Base-by-base conservation (phyloP, 768 basidiomycete genomes). In the Crassisporium funariophilum region DNA sequence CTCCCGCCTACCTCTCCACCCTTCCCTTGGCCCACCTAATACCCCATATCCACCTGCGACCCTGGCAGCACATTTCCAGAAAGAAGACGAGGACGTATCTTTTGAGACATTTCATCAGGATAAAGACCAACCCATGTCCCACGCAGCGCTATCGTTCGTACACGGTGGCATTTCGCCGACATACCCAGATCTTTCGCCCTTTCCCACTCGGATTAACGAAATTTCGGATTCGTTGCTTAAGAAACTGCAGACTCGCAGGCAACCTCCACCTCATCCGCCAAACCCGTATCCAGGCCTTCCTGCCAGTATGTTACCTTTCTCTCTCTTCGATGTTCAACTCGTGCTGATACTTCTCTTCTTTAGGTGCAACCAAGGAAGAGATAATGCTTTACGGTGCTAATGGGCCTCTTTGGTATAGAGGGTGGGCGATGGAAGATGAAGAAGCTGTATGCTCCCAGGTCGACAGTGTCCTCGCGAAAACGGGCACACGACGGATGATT, bases 401-500 rank as follows among this genome's bases (percentile, higher is more conserved):
- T 34, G 95, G 95, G 0, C 93, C 94, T 3, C 66, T 95, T 35
- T 98, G 97, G 97, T 97, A 94, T 64, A 79, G 97, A 9, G 94
- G 94, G 1, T 94, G 94, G 83, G 95, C 95, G 12, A 73, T 82
- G 41, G 83, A 86, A 10, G 66, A 71, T 19, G 91, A 95, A 41
- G 78, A 78, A 46, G 72, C 72, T 41, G 81, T 80, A 4, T 99
- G 97, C 63, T 62, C 56, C 1, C 75, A 81, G 25, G 92, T 92
- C 0, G 84, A 89, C 47, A 67, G 73, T 19, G 86, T 95, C 13
- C 68, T 91, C 41, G 61, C 76, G 23, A 81, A 78, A 64, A 86
- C 91, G 1, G 92, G 92, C 1, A 94, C 90, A 20, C 70, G 91
- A 48, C 74, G 92, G 55, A 84, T 95, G 83, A 80, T 99, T 35